These are phyloP conservation scores for Citrullus mucosospermus DNA, from an alignment of 306 rosid species.

Conservation along the genomic window DNA sequence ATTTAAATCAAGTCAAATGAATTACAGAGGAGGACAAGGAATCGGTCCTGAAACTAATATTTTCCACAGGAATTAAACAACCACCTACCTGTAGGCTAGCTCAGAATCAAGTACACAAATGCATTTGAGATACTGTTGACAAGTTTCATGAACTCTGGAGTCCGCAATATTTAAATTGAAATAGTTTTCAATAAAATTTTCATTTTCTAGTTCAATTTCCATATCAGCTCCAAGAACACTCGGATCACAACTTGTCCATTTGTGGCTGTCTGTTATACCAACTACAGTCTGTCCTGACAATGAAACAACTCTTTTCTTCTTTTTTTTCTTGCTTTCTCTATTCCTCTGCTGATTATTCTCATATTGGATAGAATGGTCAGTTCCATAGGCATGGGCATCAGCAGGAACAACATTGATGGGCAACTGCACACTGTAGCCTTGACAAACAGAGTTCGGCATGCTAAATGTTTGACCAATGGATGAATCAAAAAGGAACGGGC, in stretches of 20 bases:
- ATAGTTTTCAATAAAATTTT: slow-evolving; percentile 39
- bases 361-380: slow-evolving; percentile 15
- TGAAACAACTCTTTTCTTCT: slow-evolving; percentile 49
- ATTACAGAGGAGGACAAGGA: neutral
- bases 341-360: slow-evolving; percentile 27
- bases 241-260: slow-evolving; percentile 19
- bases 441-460: slow-evolving; percentile 2
- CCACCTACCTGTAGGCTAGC: slow-evolving; percentile 29
- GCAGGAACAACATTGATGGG: slow-evolving; percentile 20
- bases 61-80: neutral
- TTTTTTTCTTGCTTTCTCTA: slow-evolving; percentile 44
- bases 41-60: neutral
- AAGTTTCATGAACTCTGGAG: slow-evolving; percentile 43
- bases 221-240: slow-evolving; percentile 19
- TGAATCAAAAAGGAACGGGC: slow-evolving; percentile 16
- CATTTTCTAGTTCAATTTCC: slow-evolving; percentile 17
- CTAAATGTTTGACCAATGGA: slow-evolving; percentile 21
- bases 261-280: slow-evolving; percentile 13
- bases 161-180: slow-evolving; percentile 60
- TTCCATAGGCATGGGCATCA: slow-evolving; percentile 20
- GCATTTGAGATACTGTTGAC: slow-evolving; percentile 42
- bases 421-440: neutral
- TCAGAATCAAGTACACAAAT: slow-evolving; percentile 45
- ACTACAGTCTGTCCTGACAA: slow-evolving; percentile 28
- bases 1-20: neutral